Evolutionary conservation across 805 yeast species (phyloP), one percentile per base, ranked within the genome.

Genomic region (Candida arabinofermentans): DNA sequence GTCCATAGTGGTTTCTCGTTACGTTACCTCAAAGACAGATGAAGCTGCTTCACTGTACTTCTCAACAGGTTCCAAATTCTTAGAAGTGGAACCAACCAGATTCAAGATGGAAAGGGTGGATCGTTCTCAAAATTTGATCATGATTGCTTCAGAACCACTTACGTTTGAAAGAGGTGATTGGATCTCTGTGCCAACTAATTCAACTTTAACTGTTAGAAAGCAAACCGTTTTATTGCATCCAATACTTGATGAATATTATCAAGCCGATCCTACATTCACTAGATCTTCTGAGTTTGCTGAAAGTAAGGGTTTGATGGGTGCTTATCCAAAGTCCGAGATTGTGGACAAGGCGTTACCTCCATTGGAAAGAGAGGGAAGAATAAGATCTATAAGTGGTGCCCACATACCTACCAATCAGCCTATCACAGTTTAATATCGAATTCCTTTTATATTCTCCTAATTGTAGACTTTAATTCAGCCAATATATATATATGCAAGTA

Each of bases 131-230:
- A 91, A 88, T 62, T 91, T 93, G 14, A 83, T 91, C n/a, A 84
- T 93, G 82, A 51, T 93, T 37, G 96, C 99, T 1, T 84, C 95
- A 14, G 99, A 93, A 59, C 99, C 99, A 0, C 71, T 93, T 43
- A 93, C 99, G 0, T 93, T 93, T 62, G 98, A 93, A 66, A 70
- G 99, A 42, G 91, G 90, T 30, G 99, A 93, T 64, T 93, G 99
- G 99, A 86, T 91, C 39, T 83, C 96, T 3, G 95, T 93, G 1
- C 98, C 98, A 2, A 85, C 98, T 1, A 93, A 93, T 60, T 85
- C 97, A 3, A 69, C 83, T 1, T 62, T 93, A 13, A 86, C 96
- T 0, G 80, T 93, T 44, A 81, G 79, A 49, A 81, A 79, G 42
- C 96, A 90, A 60, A 87, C 95, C 1, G 93, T 93, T 3, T 68